phyloP scores from a whole-genome alignment of 2,329 filamentous ascomycete species.

The Xylariomycetidae sp. region DNA sequence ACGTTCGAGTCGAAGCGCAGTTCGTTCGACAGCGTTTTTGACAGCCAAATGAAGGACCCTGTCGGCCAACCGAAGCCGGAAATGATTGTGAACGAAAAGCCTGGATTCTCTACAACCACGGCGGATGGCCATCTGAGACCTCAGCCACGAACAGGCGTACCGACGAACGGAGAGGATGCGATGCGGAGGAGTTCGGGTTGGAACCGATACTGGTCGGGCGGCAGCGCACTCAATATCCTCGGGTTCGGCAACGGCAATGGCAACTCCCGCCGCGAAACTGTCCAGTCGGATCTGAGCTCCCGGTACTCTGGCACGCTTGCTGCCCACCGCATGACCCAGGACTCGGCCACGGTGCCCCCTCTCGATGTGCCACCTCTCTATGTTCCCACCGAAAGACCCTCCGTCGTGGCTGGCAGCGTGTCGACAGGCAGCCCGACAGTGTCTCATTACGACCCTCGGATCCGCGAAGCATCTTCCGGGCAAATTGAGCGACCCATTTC shows the following conservation, averaged over 20 bases:
- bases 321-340: slow-evolving; percentile 48
- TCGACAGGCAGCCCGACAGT: slow-evolving; percentile 65
- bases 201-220: slow-evolving; percentile 73
- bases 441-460: slow-evolving; percentile 48
- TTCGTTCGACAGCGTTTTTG: slow-evolving; percentile 50
- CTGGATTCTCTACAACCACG: slow-evolving; percentile 15
- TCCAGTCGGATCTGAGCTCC: slow-evolving; percentile 50
- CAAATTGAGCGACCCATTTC: slow-evolving; percentile 54
- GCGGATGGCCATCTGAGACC: too few relatives aligned
- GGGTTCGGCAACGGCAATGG: slow-evolving; percentile 45
- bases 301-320: slow-evolving; percentile 54
- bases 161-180: slow-evolving; percentile 32
- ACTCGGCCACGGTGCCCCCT: slow-evolving; percentile 65
- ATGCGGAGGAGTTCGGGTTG: slow-evolving; percentile 63
- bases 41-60: slow-evolving; percentile 56
- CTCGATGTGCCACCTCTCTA: slow-evolving; percentile 59
- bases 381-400: too few relatives aligned
- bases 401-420: too few relatives aligned
- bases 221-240: slow-evolving; percentile 60
- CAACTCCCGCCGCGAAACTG: slow-evolving; percentile 40
- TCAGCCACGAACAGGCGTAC: slow-evolving; percentile 29
- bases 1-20: slow-evolving; percentile 51
- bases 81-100: slow-evolving; percentile 27
- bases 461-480: slow-evolving; percentile 53
- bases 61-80: slow-evolving; percentile 57